Conservation (phyloP, 805 yeast genomes). For the Lachancea nothofagi region DNA sequence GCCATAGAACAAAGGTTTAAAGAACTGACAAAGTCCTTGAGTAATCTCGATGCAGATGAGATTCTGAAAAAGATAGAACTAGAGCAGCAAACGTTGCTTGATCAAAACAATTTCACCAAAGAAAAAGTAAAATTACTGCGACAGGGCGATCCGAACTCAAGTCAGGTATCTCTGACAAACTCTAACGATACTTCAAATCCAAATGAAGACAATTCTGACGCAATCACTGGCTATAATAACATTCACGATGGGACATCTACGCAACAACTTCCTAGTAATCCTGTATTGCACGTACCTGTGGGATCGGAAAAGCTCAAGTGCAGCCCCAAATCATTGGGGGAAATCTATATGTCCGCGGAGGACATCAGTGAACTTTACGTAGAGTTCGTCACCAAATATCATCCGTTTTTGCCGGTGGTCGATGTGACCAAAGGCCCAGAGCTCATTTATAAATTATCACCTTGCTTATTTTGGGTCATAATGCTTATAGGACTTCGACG, state of each 20-base stretch:
- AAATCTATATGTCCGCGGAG: constrained; percentile 53
- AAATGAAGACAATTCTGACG: not conserved
- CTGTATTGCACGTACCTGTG: too few species aligned
- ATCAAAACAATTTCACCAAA: constrained; percentile 29
- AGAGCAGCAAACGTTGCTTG: constrained; percentile 25
- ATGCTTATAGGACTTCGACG: constrained; percentile 80
- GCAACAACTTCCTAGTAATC: too few species aligned
- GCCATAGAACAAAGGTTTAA: constrained; percentile 74
- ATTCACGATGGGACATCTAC: too few species aligned
- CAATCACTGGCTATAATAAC: not conserved
- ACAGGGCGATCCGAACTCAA: not conserved
- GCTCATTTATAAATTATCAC: constrained; percentile 68
- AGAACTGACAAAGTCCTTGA: constrained; percentile 55
- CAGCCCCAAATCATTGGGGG: constrained; percentile 66
- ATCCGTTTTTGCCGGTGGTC: constrained; percentile 81
- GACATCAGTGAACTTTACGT: constrained; percentile 57
- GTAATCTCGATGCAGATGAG: constrained; percentile 29
- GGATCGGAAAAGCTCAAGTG: constrained; percentile 41
- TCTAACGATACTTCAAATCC: not conserved
- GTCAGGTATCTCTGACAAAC: too few species aligned
- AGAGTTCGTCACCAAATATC: constrained; percentile 75
- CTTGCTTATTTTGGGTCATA: constrained; percentile 90
- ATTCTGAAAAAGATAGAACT: constrained; percentile 24
- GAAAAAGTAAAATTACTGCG: constrained; percentile 23
- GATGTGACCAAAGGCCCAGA: constrained; percentile 82